These are phyloP conservation scores for Sonneratia caseolaris DNA, from an alignment of 345 rosid genomes.

Conservation along the genomic window DNA sequence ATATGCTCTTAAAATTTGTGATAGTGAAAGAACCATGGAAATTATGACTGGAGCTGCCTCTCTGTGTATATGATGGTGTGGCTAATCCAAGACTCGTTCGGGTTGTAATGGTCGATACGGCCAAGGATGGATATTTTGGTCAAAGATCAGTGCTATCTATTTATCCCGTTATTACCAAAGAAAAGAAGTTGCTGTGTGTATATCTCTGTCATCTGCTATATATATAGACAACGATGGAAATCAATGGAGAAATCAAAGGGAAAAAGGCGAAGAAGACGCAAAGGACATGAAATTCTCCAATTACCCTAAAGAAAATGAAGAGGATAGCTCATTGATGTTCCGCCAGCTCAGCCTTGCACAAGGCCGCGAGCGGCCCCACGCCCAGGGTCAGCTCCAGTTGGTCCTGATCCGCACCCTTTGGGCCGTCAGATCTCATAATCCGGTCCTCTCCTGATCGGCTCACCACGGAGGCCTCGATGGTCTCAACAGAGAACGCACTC, in stretches of 20 bases:
- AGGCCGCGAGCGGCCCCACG: not conserved
- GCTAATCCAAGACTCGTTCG: no score
- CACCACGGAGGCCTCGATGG: constrained; percentile 18
- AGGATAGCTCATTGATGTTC: not conserved
- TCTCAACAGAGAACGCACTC: constrained; percentile 21
- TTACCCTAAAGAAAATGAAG: not conserved
- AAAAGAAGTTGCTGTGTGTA: not conserved
- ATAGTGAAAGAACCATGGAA: no score
- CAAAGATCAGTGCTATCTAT: no score
- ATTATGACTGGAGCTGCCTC: no score
- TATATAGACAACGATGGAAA: not conserved
- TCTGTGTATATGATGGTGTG: no score
- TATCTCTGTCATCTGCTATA: no score
- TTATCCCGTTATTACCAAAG: not conserved
- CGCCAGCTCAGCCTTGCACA: constrained; percentile 1
- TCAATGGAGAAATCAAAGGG: not conserved
- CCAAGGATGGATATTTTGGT: no score
- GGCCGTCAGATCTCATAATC: constrained; percentile 5
- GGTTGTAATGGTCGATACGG: no score
- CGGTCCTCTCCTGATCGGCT: constrained; percentile 2
- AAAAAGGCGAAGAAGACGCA: not conserved
- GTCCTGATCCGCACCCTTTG: not conserved
- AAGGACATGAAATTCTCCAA: not conserved
- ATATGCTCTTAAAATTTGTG: no score
- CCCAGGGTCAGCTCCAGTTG: constrained; percentile 31